Evolutionary conservation across 192 early-diverging fungal species (phyloP), one percentile per base, ranked within the genome.

Genomic region (Funneliformis mosseae): DNA sequence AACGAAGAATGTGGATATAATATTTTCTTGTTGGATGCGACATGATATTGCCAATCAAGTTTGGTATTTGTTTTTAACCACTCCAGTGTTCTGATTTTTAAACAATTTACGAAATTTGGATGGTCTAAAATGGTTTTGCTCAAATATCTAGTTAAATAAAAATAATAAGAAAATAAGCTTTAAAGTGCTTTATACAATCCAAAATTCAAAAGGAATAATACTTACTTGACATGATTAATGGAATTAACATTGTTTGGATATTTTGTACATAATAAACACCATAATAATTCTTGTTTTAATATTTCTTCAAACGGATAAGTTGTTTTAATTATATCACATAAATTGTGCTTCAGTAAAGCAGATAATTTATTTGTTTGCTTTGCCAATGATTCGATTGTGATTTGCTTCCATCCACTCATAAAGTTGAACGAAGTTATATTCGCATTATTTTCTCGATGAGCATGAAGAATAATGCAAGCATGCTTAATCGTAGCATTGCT

Each of bases 181-280:
- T 12, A 28, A 28, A 28, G 33, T 9, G 6, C 8, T 66, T 66
- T 9, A 28, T 28, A 11, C 12, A 8, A 6, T 12, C 28, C 28
- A 66, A 66, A 66, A 66, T 33, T 8, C 23, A n/a, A 66, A 27
- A 66, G 28, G 28, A 66, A 66, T 11, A 18, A 38, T 60, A 61
- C 23, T 76, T 75, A 61, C 74, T 18, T 76, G 5, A 76, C 41
- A 28, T 66, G 80, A 16, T 74, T 62, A 27, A 81, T n/a, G 14
- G 48, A 66, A 27, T 76, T 63, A 64, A 16, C 10, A 23, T 77
- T 48, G 3, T 60, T 50, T 14, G 80, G 80, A 67, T 81, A 81
- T 76, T 81, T 81, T 5, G 62, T 75, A 38, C 73, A 76, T 23
- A 76, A 38, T 23, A 81, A 66, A 33, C 80, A 81, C 80, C 80